Conservation (phyloP, 2,329 filamentous ascomycete genomes). For the Ampelomyces quisqualis region DNA sequence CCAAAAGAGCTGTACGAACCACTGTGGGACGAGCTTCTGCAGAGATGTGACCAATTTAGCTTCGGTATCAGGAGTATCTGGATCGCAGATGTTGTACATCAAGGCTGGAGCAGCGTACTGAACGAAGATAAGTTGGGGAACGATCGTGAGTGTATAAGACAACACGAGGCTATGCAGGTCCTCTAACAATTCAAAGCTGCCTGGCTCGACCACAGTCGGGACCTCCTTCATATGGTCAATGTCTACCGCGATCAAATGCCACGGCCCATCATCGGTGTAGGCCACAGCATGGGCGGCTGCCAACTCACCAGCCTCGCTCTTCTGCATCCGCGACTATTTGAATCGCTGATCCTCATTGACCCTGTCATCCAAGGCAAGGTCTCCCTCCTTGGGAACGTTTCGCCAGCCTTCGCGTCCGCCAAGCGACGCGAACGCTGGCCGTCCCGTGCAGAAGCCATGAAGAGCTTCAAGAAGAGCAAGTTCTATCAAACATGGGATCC, state of each 20-base stretch:
- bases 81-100: slow-evolving; percentile 86
- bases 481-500: slow-evolving; percentile 85
- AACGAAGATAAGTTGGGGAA: slow-evolving; percentile 78
- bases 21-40: slow-evolving; percentile 79
- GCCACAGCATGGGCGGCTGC: slow-evolving; percentile 84
- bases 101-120: slow-evolving; percentile 74
- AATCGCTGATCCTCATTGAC: slow-evolving; percentile 76
- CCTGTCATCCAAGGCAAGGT: slow-evolving; percentile 66
- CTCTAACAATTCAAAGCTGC: slow-evolving; percentile 57
- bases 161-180: too few relatives aligned
- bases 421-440: slow-evolving; percentile 81
- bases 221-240: slow-evolving; percentile 84
- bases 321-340: slow-evolving; percentile 78
- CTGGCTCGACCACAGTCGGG: slow-evolving; percentile 83
- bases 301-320: slow-evolving; percentile 71
- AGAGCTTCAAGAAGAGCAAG: slow-evolving; percentile 64
- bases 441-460: slow-evolving; percentile 66
- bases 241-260: slow-evolving; percentile 76
- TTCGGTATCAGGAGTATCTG: slow-evolving; percentile 79
- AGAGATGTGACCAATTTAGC: slow-evolving; percentile 57
- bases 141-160: slow-evolving; percentile 65
- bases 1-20: slow-evolving; percentile 96
- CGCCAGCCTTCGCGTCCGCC: slow-evolving; percentile 63
- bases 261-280: slow-evolving; percentile 78
- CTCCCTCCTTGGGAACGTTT: slow-evolving; percentile 45